These are phyloP conservation scores for Lasiodiplodia theobromae DNA, from an alignment of 2,329 filamentous ascomycete genomes.

Conservation along the genomic window DNA sequence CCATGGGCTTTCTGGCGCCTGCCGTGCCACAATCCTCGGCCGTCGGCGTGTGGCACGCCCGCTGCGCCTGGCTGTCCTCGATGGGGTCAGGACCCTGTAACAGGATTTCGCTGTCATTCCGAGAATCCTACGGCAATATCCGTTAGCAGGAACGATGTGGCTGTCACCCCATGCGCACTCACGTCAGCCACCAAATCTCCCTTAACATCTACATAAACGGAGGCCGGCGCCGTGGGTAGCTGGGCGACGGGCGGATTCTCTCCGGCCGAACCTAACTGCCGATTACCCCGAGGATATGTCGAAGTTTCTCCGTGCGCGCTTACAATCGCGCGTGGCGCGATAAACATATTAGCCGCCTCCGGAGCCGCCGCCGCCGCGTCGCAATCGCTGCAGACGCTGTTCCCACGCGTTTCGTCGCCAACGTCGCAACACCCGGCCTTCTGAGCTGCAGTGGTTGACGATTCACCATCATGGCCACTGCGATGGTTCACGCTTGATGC, in stretches of 20 bases:
- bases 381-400: constrained; percentile 1
- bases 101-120: not conserved
- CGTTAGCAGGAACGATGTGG: constrained; percentile 13
- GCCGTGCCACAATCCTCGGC: constrained; percentile 1
- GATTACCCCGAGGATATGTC: not conserved
- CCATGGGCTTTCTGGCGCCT: not conserved
- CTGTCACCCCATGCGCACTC: constrained; percentile 14
- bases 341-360: not conserved
- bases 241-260: constrained; percentile 35
- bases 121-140: constrained; percentile 9
- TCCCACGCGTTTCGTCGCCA: not conserved
- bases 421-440: not conserved
- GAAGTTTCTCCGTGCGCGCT: not conserved
- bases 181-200: constrained; percentile 26
- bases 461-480: not conserved
- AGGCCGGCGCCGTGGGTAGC: constrained; percentile 39
- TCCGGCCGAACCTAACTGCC: not conserved
- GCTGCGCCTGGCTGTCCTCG: constrained; percentile 19
- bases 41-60: not conserved
- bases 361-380: not conserved
- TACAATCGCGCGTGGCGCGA: not conserved
- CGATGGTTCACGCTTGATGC: not conserved
- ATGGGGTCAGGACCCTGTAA: constrained; percentile 11
- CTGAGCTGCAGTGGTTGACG: not conserved
- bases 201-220: constrained; percentile 11